These are phyloP conservation scores for Zygosaccharomyces pseudobailii DNA, from an alignment of 1,139 yeast genomes.

Conservation along the genomic window DNA sequence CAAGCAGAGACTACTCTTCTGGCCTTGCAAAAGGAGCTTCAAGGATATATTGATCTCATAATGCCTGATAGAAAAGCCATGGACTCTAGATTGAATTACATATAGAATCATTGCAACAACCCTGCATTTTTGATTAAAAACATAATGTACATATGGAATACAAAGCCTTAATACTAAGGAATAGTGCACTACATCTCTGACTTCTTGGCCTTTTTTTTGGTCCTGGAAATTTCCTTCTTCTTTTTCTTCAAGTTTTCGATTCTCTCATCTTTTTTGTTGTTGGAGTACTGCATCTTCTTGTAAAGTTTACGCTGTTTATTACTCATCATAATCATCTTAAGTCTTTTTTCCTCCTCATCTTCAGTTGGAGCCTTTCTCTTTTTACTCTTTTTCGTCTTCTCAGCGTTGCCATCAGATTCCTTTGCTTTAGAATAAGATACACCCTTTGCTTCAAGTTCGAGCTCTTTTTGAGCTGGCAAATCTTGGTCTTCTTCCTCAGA, in stretches of 20 bases:
- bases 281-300: slow-evolving; percentile 92
- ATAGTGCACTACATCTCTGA: slow-evolving; percentile 31
- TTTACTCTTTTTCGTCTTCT: slow-evolving; percentile 31
- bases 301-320: slow-evolving; percentile 92
- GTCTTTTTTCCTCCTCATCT: slow-evolving; percentile 78
- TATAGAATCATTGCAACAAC: slow-evolving; percentile 1
- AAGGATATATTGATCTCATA: slow-evolving; percentile 60
- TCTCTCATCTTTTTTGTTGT: slow-evolving; percentile 77
- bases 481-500: slow-evolving; percentile 53
- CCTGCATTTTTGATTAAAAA: slow-evolving; percentile 3
- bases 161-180: background rate
- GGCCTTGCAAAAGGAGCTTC: slow-evolving; percentile 56
- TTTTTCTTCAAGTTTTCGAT: slow-evolving; percentile 70
- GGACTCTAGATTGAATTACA: slow-evolving; percentile 57
- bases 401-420: slow-evolving; percentile 26
- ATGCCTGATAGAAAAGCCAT: slow-evolving; percentile 75
- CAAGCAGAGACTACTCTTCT: slow-evolving; percentile 61
- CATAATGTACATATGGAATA: slow-evolving; percentile 9
- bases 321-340: slow-evolving; percentile 94
- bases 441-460: slow-evolving; percentile 89
- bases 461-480: slow-evolving; percentile 69
- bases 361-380: slow-evolving; percentile 40
- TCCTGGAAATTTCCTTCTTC: slow-evolving; percentile 70
- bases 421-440: slow-evolving; percentile 62
- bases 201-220: slow-evolving; percentile 52